A percentile compares a stretch with the other conserved stretches of the same genome.
Conservation (phyloP, 2,329 filamentous ascomycete genomes). For the Torrubiella hemipterigena region DNA sequence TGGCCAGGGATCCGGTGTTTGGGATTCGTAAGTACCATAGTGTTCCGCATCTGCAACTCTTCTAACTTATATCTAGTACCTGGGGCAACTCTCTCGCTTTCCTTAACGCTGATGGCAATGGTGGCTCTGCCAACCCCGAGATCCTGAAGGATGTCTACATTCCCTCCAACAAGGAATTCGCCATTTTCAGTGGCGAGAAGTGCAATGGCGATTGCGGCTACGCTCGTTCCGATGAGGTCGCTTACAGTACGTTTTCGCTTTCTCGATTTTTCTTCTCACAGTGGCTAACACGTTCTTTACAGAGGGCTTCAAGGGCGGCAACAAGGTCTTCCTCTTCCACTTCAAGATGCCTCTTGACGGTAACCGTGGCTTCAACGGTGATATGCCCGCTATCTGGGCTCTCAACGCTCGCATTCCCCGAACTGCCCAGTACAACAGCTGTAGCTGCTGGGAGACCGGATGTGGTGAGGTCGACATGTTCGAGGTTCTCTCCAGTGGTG, state of each 20-base stretch:
- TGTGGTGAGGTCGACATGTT: slow-evolving; percentile 70
- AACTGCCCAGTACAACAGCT: slow-evolving; percentile 56
- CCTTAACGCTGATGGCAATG: slow-evolving; percentile 27
- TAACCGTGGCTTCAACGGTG: slow-evolving; percentile 36
- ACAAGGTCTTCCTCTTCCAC: slow-evolving; percentile 63
- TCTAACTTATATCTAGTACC: slow-evolving; percentile 14
- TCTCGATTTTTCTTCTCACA: neutral
- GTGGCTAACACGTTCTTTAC: slow-evolving; percentile 5
- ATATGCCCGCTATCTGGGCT: slow-evolving; percentile 67
- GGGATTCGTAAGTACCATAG: slow-evolving; percentile 31
- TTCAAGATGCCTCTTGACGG: slow-evolving; percentile 59
- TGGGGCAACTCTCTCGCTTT: slow-evolving; percentile 35
- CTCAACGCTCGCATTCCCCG: slow-evolving; percentile 64
- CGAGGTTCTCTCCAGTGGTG: slow-evolving; percentile 55
- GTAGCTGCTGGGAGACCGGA: slow-evolving; percentile 58
- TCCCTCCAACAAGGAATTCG: slow-evolving; percentile 30
- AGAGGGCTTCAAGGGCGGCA: slow-evolving; percentile 60
- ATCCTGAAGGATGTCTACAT: slow-evolving; percentile 26
- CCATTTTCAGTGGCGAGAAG: slow-evolving; percentile 31
- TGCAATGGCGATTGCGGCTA: slow-evolving; percentile 31
- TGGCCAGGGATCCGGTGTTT: slow-evolving; percentile 28
- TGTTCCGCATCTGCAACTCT: neutral
- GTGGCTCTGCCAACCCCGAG: slow-evolving; percentile 23
- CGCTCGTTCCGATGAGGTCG: slow-evolving; percentile 27
- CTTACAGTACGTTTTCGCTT: slow-evolving; percentile 25